Evolutionary conservation across 768 basidiomycete species (phyloP).

Genomic region (Boletus coccyginus): DNA sequence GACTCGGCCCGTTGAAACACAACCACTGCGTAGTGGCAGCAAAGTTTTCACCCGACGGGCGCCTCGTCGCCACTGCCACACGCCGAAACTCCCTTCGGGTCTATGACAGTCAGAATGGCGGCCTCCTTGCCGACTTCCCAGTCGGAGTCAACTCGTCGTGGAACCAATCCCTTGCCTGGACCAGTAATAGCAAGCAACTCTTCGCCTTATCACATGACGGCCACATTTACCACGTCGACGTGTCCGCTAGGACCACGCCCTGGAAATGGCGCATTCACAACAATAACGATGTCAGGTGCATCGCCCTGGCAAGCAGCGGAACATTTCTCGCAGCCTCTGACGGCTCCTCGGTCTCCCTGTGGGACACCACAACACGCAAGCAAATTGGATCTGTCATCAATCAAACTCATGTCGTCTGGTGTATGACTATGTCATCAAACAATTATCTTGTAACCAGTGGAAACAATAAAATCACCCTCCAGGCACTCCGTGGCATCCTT

Average conservation of each 20-base stretch:
- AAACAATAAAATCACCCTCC: too few relatives aligned
- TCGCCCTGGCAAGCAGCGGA: neutral
- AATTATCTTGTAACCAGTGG: too few relatives aligned
- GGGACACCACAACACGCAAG: neutral
- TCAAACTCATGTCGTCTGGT: neutral
- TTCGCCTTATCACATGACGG: neutral
- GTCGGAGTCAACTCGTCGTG: neutral
- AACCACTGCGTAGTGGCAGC: neutral
- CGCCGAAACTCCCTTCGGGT: neutral
- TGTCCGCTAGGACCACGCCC: neutral
- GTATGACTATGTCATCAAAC: too few relatives aligned
- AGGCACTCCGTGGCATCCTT: too few relatives aligned
- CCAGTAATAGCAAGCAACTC: neutral
- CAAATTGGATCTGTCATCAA: neutral
- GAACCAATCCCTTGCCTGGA: neutral
- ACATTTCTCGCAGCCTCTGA: neutral
- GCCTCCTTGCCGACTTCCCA: neutral
- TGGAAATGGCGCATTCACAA: neutral
- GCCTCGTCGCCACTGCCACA: neutral
- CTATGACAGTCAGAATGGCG: neutral
- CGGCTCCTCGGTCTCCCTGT: conserved; percentile 1
- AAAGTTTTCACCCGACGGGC: neutral
- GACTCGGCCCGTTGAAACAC: neutral
- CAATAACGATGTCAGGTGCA: neutral
- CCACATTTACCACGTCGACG: neutral